phyloP scores from a whole-genome alignment of 2,329 filamentous ascomycete species.

The Fusarium tuaranense region DNA sequence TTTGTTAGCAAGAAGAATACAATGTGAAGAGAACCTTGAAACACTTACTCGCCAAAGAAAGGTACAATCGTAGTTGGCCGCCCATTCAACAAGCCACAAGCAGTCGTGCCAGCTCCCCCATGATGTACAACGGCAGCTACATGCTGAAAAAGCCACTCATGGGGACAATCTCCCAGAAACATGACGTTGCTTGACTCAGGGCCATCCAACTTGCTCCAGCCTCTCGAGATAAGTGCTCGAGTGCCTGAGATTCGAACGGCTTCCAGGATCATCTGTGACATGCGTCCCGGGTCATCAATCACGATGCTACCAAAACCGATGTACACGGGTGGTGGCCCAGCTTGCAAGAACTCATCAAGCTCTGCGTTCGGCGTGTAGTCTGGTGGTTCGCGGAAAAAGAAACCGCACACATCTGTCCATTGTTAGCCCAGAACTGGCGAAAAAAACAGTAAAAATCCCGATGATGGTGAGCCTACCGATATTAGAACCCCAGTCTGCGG shows the following conservation, averaged over 20 bases:
- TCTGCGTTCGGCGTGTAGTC: slow-evolving; percentile 66
- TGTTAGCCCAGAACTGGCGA: background rate
- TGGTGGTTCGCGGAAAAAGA: slow-evolving; percentile 70
- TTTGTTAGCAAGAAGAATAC: background rate
- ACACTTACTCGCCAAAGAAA: slow-evolving; percentile 66
- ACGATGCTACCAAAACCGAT: slow-evolving; percentile 82
- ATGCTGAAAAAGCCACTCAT: slow-evolving; percentile 79
- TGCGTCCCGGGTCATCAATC: slow-evolving; percentile 73
- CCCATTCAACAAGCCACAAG: slow-evolving; percentile 75
- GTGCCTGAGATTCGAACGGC: slow-evolving; percentile 72
- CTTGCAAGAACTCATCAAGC: slow-evolving; percentile 65
- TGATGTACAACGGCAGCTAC: slow-evolving; percentile 75
- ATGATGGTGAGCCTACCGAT: slow-evolving; percentile 50
- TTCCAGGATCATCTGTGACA: slow-evolving; percentile 75
- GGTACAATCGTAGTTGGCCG: slow-evolving; percentile 79
- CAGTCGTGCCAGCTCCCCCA: slow-evolving; percentile 79
- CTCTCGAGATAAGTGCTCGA: slow-evolving; percentile 76
- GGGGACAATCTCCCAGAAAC: slow-evolving; percentile 77
- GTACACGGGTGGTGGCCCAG: slow-evolving; percentile 72
- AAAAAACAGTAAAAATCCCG: background rate
- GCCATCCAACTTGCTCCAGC: slow-evolving; percentile 76
- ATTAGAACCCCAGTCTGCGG: slow-evolving; percentile 71
- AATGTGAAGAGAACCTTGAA: background rate
- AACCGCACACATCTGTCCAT: slow-evolving; percentile 64
- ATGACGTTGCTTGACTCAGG: slow-evolving; percentile 70